Percentiles rank a stretch among this genome's conserved stretches.
phyloP scores from a whole-genome alignment of 148 eudicot species.

The Amaranthus cruentus region DNA sequence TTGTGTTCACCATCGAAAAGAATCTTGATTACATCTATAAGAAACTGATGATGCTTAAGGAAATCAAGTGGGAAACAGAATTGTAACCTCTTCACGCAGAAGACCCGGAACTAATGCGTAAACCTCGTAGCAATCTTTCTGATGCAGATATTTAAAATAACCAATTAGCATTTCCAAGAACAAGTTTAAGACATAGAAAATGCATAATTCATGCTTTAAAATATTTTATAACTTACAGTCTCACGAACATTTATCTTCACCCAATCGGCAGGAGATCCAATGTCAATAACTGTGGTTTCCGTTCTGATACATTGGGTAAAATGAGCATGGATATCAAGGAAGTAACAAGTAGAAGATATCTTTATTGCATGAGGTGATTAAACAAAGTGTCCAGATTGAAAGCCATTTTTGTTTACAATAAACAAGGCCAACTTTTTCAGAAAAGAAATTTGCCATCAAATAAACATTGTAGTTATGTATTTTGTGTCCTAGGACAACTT shows the following conservation, averaged over 20 bases:
- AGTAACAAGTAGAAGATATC: not conserved
- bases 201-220: not conserved
- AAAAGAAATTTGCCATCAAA: not conserved
- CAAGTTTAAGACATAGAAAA: not conserved
- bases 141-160: constrained; percentile 14
- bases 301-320: constrained; percentile 38
- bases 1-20: not conserved
- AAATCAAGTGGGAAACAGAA: not conserved
- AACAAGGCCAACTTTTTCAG: not conserved
- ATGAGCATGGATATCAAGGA: constrained; percentile 16
- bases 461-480: not conserved
- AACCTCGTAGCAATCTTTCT: constrained; percentile 95
- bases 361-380: not conserved
- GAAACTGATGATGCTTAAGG: too few species aligned
- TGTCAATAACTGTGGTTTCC: constrained; percentile 73
- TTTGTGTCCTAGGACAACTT: not conserved
- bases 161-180: constrained; percentile 3
- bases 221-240: constrained; percentile 48
- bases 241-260: constrained; percentile 85
- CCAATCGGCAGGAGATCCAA: constrained; percentile 98
- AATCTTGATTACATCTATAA: too few species aligned
- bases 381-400: not conserved
- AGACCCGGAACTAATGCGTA: constrained; percentile 98
- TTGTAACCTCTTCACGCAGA: constrained; percentile 81
- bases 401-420: not conserved